Evolutionary conservation across 2,329 filamentous ascomycete genomes (phyloP).

Genomic region (Lomentospora prolificans): DNA sequence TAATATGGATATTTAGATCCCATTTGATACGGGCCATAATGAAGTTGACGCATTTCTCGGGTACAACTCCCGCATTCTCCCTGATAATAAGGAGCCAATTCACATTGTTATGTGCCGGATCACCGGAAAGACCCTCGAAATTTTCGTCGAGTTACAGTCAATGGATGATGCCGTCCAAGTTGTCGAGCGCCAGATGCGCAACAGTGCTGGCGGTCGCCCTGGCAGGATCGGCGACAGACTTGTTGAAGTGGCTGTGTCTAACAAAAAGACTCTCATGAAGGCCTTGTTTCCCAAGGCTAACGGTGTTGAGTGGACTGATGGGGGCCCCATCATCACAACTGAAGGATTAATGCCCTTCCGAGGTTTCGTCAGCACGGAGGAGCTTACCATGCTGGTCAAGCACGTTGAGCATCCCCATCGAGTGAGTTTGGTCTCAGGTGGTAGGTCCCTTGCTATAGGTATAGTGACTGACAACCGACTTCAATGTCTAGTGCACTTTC

Average conservation of each 20-base stretch:
- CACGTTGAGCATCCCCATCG: constrained; percentile 52
- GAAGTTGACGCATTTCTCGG: constrained; percentile 52
- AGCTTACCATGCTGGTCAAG: constrained; percentile 54
- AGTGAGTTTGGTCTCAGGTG: constrained; percentile 31
- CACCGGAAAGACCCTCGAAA: constrained; percentile 52
- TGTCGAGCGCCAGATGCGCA: constrained; percentile 36
- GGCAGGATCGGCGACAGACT: constrained; percentile 46
- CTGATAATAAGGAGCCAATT: constrained; percentile 43
- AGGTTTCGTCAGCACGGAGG: constrained; percentile 51
- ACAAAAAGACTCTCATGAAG: constrained; percentile 46
- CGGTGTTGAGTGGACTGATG: constrained; percentile 45
- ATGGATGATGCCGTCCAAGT: constrained; percentile 42
- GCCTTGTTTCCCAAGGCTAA: constrained; percentile 50
- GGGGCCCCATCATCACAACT: constrained; percentile 29
- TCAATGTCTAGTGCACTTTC: constrained; percentile 42
- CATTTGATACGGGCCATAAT: constrained; percentile 40
- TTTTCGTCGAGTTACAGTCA: constrained; percentile 47
- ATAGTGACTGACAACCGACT: constrained; percentile 3
- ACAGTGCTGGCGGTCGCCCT: constrained; percentile 27
- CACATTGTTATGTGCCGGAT: constrained; percentile 58
- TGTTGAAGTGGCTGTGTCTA: constrained; percentile 47
- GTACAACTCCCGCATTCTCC: constrained; percentile 44
- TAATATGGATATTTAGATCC: no score
- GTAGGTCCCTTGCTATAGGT: constrained; percentile 9
- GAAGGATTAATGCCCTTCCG: constrained; percentile 34